Conservation (phyloP, 2,329 filamentous ascomycete species). For the Cladorrhinum sp. region DNA sequence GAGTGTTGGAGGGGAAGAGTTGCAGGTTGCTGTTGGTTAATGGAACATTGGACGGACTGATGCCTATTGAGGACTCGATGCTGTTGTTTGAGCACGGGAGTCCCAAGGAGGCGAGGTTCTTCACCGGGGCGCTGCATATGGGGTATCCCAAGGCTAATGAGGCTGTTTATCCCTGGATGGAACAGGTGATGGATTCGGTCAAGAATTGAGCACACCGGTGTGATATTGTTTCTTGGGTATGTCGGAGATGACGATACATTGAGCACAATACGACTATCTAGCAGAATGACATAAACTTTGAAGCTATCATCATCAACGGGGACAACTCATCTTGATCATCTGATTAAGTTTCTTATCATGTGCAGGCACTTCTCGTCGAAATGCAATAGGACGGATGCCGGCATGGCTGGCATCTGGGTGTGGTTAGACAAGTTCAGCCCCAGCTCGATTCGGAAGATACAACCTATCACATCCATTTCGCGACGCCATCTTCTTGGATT, state of each 20-base stretch:
- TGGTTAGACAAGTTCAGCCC: not conserved
- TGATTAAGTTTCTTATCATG: no score
- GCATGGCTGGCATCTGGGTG: not conserved
- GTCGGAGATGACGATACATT: not conserved
- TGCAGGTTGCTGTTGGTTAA: constrained; percentile 60
- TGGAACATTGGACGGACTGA: constrained; percentile 61
- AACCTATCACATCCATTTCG: not conserved
- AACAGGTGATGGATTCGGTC: constrained; percentile 46
- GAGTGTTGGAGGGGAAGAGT: constrained; percentile 54
- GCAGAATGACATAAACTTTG: not conserved
- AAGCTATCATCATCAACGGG: not conserved
- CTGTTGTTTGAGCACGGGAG: constrained; percentile 62
- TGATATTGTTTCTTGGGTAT: not conserved
- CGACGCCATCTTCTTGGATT: not conserved
- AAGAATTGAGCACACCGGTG: constrained; percentile 6
- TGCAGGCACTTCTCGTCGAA: no score
- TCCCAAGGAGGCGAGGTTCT: constrained; percentile 65
- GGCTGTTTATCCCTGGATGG: constrained; percentile 61
- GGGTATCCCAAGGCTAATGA: constrained; percentile 61
- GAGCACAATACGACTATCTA: no score
- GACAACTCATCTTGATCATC: not conserved
- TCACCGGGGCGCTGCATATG: constrained; percentile 61
- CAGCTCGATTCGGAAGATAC: not conserved
- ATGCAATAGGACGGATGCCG: not conserved
- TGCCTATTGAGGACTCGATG: constrained; percentile 67